A percentile compares a stretch with the other conserved stretches of the same genome.
These are phyloP conservation scores for Fomitopsis betulina DNA, from an alignment of 1,284 basidiomycete species.

Conservation along the genomic window DNA sequence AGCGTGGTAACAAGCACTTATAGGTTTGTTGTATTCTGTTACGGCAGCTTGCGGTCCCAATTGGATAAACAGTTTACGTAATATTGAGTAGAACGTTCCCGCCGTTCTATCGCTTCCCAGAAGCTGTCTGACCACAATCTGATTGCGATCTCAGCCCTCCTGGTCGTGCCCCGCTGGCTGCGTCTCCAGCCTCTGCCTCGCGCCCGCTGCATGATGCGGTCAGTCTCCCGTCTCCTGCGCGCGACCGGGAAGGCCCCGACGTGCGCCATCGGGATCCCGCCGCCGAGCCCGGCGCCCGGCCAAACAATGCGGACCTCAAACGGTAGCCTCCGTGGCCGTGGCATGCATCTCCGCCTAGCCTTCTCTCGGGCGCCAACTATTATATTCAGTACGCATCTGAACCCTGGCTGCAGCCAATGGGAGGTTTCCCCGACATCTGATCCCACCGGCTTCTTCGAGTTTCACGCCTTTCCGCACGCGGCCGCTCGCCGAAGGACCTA, in stretches of 20 bases:
- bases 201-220: neutral
- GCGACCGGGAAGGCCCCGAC: neutral
- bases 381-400: neutral
- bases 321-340: neutral
- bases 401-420: conserved; percentile 4
- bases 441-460: conserved; percentile 7
- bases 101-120: conserved; percentile 15
- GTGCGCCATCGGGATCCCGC: neutral
- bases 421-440: conserved; percentile 10
- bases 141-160: conserved; percentile 17
- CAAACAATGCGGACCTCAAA: neutral
- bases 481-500: neutral
- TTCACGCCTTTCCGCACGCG: conserved; percentile 9
- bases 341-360: conserved; percentile 1
- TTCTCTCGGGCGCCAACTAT: neutral
- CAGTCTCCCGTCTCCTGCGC: neutral
- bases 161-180: neutral
- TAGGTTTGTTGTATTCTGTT: conserved; percentile 26
- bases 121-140: conserved; percentile 13
- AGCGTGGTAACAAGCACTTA: conserved; percentile 22
- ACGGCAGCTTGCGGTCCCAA: conserved; percentile 23
- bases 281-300: neutral
- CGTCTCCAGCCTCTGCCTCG: conserved; percentile 1
- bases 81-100: conserved; percentile 18
- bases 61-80: conserved; percentile 23